phyloP scores from a whole-genome alignment of 306 rosid genomes.

The Adenanthera pavonina region DNA sequence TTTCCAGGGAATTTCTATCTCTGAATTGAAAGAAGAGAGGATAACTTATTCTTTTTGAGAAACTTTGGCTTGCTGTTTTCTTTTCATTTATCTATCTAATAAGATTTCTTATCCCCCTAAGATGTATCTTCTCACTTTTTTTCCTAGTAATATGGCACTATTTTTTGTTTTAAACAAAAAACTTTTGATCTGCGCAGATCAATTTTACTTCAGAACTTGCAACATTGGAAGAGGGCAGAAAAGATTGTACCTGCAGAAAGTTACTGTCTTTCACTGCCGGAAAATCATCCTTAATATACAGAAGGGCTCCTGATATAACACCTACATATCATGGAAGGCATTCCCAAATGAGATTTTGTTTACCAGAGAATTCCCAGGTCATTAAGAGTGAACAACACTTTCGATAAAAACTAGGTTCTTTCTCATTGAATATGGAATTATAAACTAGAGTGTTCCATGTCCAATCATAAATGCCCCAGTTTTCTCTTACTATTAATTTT shows the following conservation, averaged over 20 bases:
- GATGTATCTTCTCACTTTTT: neutral
- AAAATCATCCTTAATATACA: slow-evolving; percentile 56
- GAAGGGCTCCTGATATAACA: slow-evolving; percentile 59
- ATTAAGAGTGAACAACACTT: neutral
- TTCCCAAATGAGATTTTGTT: neutral
- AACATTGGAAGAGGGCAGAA: slow-evolving; percentile 8
- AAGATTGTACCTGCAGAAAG: slow-evolving; percentile 45
- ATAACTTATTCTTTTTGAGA: neutral
- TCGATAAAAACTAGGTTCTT: neutral
- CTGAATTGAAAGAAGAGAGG: neutral
- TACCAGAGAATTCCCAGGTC: neutral
- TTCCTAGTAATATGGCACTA: neutral
- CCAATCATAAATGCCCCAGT: neutral
- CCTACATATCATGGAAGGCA: slow-evolving; percentile 46
- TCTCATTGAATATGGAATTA: neutral
- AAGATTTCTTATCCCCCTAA: neutral
- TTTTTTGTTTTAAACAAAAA: neutral
- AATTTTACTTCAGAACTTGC: neutral
- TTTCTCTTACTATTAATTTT: neutral
- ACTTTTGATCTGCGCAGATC: neutral
- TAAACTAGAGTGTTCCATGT: neutral
- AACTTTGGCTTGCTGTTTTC: neutral
- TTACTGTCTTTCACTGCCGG: slow-evolving; percentile 25
- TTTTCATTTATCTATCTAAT: neutral
- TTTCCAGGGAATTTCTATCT: neutral